phyloP scores from a whole-genome alignment of 2,329 filamentous ascomycete genomes.

The Capronia coronata region DNA sequence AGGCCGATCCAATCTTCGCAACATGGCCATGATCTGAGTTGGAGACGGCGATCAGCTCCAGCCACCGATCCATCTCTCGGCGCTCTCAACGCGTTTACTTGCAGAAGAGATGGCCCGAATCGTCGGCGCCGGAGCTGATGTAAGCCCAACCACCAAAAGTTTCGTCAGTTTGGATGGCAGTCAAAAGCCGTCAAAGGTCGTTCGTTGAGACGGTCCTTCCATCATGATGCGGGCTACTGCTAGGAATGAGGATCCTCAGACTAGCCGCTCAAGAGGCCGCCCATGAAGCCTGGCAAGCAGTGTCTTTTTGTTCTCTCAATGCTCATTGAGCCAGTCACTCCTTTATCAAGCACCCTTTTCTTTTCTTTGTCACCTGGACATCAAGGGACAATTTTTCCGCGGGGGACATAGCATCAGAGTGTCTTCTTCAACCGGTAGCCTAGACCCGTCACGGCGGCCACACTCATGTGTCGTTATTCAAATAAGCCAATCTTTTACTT shows the following conservation, averaged over 20 bases:
- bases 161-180: neutral
- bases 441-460: neutral
- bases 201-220: no score
- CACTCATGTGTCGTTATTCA: conserved; percentile 3
- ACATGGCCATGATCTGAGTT: conserved; percentile 25
- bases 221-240: no score
- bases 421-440: neutral
- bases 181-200: neutral
- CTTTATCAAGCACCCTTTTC: conserved; percentile 14
- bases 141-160: conserved; percentile 13
- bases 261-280: no score
- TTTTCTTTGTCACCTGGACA: neutral
- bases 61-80: neutral
- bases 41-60: conserved; percentile 14
- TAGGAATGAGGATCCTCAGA: no score
- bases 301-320: neutral
- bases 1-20: conserved; percentile 28
- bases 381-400: neutral
- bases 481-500: conserved; percentile 15
- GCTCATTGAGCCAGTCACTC: conserved; percentile 18
- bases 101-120: no score
- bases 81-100: neutral
- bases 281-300: neutral
- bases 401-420: no score
- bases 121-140: conserved; percentile 6